These are phyloP conservation scores for Spathaspora sp. DNA, from an alignment of 805 yeast species.

Conservation along the genomic window DNA sequence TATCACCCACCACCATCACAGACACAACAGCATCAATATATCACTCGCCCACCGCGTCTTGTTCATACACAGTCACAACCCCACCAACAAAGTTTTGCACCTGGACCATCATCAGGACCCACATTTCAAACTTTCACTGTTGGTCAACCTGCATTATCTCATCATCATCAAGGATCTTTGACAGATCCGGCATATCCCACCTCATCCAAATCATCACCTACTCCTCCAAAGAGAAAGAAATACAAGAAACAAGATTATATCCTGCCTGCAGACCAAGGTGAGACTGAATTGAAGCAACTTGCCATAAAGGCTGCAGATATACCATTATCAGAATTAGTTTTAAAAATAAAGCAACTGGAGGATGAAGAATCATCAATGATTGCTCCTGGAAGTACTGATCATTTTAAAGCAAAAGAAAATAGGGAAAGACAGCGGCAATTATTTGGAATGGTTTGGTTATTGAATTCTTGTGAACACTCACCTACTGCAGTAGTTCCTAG, in stretches of 20 bases:
- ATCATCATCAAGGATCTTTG: not conserved
- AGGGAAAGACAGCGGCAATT: slow-evolving; percentile 67
- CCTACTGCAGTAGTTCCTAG: slow-evolving; percentile 42
- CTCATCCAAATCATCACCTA: not conserved
- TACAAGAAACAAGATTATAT: slow-evolving; percentile 27
- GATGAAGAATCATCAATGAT: slow-evolving; percentile 13
- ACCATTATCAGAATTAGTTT: slow-evolving; percentile 43
- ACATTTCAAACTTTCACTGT: not conserved
- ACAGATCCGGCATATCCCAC: not conserved
- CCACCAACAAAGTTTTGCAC: not conserved
- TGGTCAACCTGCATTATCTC: not conserved
- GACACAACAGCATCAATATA: no score
- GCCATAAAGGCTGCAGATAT: slow-evolving; percentile 29
- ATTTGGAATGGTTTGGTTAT: slow-evolving; percentile 79
- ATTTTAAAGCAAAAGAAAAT: slow-evolving; percentile 10
- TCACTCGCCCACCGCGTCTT: not conserved
- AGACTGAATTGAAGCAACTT: slow-evolving; percentile 31
- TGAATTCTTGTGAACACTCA: slow-evolving; percentile 57
- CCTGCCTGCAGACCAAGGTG: slow-evolving; percentile 32
- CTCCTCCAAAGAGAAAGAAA: slow-evolving; percentile 15
- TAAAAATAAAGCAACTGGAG: slow-evolving; percentile 43
- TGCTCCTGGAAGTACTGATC: slow-evolving; percentile 3
- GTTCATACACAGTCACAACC: not conserved
- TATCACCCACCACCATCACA: not conserved
- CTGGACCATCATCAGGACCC: not conserved